Base-by-base conservation (phyloP, 192 early-diverging fungal genomes). In the Haplosporangium gracile region DNA sequence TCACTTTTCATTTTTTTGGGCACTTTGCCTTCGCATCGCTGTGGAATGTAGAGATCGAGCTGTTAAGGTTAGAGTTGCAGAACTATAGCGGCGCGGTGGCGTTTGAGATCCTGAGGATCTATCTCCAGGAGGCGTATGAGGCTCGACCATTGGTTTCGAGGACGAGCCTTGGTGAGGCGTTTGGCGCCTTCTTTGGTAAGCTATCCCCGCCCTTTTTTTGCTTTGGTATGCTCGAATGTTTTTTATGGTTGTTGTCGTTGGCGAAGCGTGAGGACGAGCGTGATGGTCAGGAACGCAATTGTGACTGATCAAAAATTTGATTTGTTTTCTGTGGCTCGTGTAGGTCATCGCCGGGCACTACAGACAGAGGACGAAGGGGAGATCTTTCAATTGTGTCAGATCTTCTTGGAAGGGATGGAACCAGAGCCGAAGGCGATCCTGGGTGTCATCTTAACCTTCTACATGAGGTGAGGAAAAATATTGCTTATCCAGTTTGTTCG, bases 91-190 rank as follows among this genome's bases (percentile, higher is more conserved):
- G 51, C 26, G 47, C 73, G 4, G 34, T 74, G 5, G 32, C 49
- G 0, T 74, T 29, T 74, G 24, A 74, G 29, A 16, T 74, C 34
- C 49, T 74, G 22, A 51, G 53, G 26, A 36, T 57, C 24, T 74
- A 55, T 34, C 73, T 74, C 11, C 26, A 51, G n/a, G n/a, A 74
- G 32, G 20, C 40, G 42, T 74, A 74, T 20, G 49, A 51, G 32
- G 13, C 22, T 20, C 24, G 29, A 20, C 73, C 73, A 0, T 24
- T 74, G 10, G 11, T 74, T 20, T 5, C 6, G 3, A 16, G 15
- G 39, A 10, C n/a, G 0, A 49, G 36, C 1, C 7, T 74, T 32
- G 47, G 36, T 10, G 15, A 49, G 4, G 34, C 3, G 5, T 29
- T 51, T 32, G 53, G 32, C 5, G 29, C 49, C 34, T 74, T 24